A percentile compares a stretch with the other conserved stretches of the same genome.
These are phyloP conservation scores for Scalesia atractyloides DNA, from an alignment of 129 eudicot species.

Conservation along the genomic window DNA sequence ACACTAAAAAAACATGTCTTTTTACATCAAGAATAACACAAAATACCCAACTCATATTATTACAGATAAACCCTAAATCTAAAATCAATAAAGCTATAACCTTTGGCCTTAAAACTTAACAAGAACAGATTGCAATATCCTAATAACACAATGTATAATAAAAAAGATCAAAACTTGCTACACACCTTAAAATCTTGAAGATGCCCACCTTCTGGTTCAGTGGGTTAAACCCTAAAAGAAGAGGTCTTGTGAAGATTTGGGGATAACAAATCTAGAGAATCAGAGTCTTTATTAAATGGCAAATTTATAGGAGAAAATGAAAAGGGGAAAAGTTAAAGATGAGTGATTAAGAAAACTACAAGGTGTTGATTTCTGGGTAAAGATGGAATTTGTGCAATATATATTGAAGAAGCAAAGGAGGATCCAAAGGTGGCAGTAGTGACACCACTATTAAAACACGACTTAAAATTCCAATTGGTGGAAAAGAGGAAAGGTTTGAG, in stretches of 20 bases:
- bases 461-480: background rate
- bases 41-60: constrained; percentile 8
- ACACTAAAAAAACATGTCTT: constrained; percentile 8
- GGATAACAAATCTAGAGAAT: background rate
- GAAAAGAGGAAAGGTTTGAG: constrained; percentile 12
- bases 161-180: background rate
- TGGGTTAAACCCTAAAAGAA: constrained; percentile 17
- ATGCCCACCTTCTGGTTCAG: constrained; percentile 25
- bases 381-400: constrained; percentile 26
- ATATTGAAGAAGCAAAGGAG: constrained; percentile 29
- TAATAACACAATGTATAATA: constrained; percentile 20
- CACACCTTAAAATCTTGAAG: constrained; percentile 31
- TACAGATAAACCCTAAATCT: constrained; percentile 11
- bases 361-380: background rate
- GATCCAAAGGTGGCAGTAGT: constrained; percentile 28
- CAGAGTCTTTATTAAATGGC: background rate
- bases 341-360: constrained; percentile 6
- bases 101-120: constrained; percentile 1
- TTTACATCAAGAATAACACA: background rate
- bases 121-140: constrained; percentile 10
- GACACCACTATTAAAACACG: background rate
- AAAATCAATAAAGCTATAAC: background rate
- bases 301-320: constrained; percentile 3
- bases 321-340: background rate
- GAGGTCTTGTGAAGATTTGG: constrained; percentile 6